Percentiles rank a stretch among this genome's conserved stretches.
Evolutionary conservation across 257 asterid species (phyloP).

Genomic region (Linderniella brevidens): DNA sequence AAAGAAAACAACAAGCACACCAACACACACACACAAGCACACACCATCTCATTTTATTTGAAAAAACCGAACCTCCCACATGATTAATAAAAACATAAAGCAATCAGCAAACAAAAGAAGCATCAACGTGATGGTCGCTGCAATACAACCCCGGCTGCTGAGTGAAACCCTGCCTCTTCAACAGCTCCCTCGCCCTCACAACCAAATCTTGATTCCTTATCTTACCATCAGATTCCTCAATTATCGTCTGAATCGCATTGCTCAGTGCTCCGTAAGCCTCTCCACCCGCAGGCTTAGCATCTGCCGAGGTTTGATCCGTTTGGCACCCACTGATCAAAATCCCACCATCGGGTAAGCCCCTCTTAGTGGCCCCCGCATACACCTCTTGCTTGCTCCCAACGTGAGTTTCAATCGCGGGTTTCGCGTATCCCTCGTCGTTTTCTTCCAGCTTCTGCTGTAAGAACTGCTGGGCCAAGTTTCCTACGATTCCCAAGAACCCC

Average conservation of each 20-base stretch:
- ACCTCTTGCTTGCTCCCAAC: conserved; percentile 59
- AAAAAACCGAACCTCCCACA: conserved; percentile 8
- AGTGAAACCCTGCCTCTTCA: conserved; percentile 76
- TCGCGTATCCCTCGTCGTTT: conserved; percentile 44
- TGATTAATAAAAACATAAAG: not conserved
- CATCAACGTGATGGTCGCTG: conserved; percentile 59
- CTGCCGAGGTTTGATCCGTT: conserved; percentile 78
- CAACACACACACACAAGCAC: too few relatives aligned
- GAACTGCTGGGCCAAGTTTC: conserved; percentile 66
- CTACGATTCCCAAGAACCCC: conserved; percentile 67
- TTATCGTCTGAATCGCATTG: conserved; percentile 70
- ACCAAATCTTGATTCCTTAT: conserved; percentile 64
- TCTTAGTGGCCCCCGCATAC: conserved; percentile 49
- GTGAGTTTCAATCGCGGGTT: conserved; percentile 61
- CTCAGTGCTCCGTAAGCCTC: conserved; percentile 86
- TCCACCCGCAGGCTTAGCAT: conserved; percentile 59
- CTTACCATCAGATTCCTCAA: conserved; percentile 48
- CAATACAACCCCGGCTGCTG: conserved; percentile 90
- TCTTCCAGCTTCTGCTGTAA: conserved; percentile 71
- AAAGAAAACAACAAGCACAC: too few relatives aligned
- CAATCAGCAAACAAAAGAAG: conserved; percentile 63
- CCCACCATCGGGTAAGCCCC: conserved; percentile 50
- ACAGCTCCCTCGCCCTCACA: conserved; percentile 40
- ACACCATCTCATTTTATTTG: not conserved
- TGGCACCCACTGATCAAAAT: conserved; percentile 91